Conservation (phyloP, 441 rosid species). For the Omphalea diandra region DNA sequence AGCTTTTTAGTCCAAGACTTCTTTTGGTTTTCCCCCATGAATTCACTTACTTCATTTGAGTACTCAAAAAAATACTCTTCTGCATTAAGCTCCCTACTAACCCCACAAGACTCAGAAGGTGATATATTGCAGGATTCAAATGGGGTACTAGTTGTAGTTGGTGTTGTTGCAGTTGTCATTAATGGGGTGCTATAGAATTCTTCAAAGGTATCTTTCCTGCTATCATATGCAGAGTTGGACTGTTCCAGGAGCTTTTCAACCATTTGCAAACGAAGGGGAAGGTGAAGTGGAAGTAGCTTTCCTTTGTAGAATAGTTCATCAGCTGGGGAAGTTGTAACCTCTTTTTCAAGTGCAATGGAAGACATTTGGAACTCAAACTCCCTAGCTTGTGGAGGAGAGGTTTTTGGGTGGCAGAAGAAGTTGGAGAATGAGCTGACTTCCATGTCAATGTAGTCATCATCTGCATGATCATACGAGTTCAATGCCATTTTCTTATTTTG, state of each 20-base stretch:
- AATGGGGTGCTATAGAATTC: constrained; percentile 74
- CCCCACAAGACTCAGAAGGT: constrained; percentile 58
- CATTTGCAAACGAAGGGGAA: constrained; percentile 86
- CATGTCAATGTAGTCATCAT: constrained; percentile 80
- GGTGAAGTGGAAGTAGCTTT: constrained; percentile 92
- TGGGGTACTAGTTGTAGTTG: constrained; percentile 61
- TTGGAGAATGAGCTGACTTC: constrained; percentile 56
- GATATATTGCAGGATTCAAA: constrained; percentile 41
- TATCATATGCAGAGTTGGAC: constrained; percentile 23
- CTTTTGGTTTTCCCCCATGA: constrained; percentile 42
- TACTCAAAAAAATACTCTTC: constrained; percentile 49
- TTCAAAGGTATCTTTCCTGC: constrained; percentile 25
- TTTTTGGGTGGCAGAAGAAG: constrained; percentile 42
- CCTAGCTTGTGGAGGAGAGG: constrained; percentile 45
- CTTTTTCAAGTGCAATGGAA: constrained; percentile 38
- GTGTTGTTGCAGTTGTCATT: constrained; percentile 50
- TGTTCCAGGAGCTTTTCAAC: constrained; percentile 62
- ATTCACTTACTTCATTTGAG: constrained; percentile 28
- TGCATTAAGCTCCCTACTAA: constrained; percentile 69
- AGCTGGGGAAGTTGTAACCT: constrained; percentile 60
- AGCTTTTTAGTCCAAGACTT: constrained; percentile 73
- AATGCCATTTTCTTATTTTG: constrained; percentile 52
- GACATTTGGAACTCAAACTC: constrained; percentile 93
- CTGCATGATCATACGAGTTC: constrained; percentile 41
- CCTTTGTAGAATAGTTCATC: constrained; percentile 99